phyloP scores from a whole-genome alignment of 441 rosid genomes.

The Eugenia klotzschiana region DNA sequence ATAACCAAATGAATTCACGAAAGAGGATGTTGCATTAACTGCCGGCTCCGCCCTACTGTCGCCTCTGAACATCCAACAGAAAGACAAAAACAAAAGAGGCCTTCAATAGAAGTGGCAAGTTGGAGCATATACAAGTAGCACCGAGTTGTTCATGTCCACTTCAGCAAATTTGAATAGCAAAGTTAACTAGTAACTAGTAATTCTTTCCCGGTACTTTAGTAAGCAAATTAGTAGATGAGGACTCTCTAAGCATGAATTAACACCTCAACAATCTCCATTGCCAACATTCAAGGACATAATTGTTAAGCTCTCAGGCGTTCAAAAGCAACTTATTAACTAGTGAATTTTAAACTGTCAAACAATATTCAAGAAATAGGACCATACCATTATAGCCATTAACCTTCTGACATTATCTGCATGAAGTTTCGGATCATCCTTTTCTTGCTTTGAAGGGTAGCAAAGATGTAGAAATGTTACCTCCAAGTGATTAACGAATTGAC shows the following conservation, averaged over 20 bases:
- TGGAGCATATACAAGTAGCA: neutral
- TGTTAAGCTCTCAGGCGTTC: neutral
- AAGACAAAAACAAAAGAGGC: neutral
- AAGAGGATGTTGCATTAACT: neutral
- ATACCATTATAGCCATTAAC: slow-evolving; percentile 5
- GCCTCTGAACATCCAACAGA: neutral
- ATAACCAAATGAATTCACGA: neutral
- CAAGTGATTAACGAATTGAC: slow-evolving; percentile 5
- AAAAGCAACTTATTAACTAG: neutral
- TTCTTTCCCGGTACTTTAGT: neutral
- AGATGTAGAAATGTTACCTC: slow-evolving; percentile 5
- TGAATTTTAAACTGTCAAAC: neutral
- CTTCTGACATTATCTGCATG: slow-evolving; percentile 6
- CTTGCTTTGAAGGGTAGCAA: slow-evolving; percentile 5
- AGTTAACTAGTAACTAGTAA: neutral
- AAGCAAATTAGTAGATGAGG: neutral
- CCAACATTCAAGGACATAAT: neutral
- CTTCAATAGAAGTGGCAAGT: neutral
- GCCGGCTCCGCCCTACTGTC: neutral
- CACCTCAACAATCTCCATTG: neutral
- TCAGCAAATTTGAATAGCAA: neutral
- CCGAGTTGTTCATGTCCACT: neutral
- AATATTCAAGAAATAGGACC: neutral
- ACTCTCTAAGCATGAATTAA: neutral
- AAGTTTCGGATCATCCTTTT: slow-evolving; percentile 7